Base-by-base conservation (phyloP, 441 rosid genomes). In the Aleurites moluccanus region DNA sequence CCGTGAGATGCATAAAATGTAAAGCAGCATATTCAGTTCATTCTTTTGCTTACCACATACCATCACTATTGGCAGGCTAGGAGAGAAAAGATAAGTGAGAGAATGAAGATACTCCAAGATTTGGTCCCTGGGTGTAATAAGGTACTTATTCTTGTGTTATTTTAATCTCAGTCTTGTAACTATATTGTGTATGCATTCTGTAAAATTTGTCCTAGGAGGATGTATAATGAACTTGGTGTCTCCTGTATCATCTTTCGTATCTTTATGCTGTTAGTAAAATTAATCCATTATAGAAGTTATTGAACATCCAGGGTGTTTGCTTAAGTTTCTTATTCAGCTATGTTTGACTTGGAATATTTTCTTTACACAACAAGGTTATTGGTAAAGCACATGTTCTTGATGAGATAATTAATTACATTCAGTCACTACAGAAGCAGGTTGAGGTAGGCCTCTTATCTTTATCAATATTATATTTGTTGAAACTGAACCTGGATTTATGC, bases 311-410 rank as follows among this genome's bases (percentile, higher is more conserved):
- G 25, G 40, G 10, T n/a, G 21, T 27, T 65, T 9, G 10, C 59
- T 27, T 40, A 23, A 65, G n/a, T 73, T 27, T 50, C 59, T 44
- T 38, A 23, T 60, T 59, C 66, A 47, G 63, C 69, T 50, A 55
- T 40, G 52, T 68, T 56, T 28, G 56, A 60, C 40, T 64, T 61
- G 23, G 23, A 61, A 50, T 25, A 15, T 7, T 57, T 73, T 69
- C 35, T 33, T 64, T 40, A 9, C 20, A 30, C n/a, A 21, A 59
- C 69, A 74, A 93, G 97, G 93, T 93, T 63, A 88, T 89, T 61
- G 98, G 98, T 33, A 93, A 90, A 85, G 98, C 97, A 5, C 90
- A 90, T 61, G 96, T 91, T 50, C 85, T 91, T 57, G 97, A 93
- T 81, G 97, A 93, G 87, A 93, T 93, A 40, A 92, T 93, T 72